Evolutionary conservation across 169 alveolate genomes (phyloP).

Genomic region (Cryptosporidium xiaoi): DNA sequence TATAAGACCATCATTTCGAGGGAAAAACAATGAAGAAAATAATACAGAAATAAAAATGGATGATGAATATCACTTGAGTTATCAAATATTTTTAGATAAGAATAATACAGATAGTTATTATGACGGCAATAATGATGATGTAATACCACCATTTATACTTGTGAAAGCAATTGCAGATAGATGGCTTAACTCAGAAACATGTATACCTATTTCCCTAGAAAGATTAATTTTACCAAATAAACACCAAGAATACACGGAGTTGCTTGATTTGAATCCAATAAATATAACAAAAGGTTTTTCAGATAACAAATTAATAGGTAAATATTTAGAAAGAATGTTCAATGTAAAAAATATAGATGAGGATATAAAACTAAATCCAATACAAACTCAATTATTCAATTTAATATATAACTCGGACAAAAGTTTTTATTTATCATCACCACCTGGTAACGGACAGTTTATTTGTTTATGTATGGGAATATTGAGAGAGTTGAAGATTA

Average conservation of each 20-base stretch:
- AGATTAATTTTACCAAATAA: constrained; percentile 93
- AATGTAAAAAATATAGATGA: background rate
- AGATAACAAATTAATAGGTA: background rate
- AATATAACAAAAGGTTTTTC: constrained; percentile 15
- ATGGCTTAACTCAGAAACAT: constrained; percentile 84
- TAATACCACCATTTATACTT: constrained; percentile 95
- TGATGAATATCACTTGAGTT: constrained; percentile 39
- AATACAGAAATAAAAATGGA: constrained; percentile 19
- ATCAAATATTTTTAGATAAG: constrained; percentile 59
- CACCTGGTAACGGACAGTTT: constrained; percentile 71
- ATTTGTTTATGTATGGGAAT: constrained; percentile 66
- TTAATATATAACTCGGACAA: constrained; percentile 51
- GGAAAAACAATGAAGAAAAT: background rate
- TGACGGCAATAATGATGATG: constrained; percentile 78
- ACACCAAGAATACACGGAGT: constrained; percentile 92
- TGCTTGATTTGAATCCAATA: constrained; percentile 93
- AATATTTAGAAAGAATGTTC: background rate
- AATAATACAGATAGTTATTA: constrained; percentile 18
- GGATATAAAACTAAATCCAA: constrained; percentile 16
- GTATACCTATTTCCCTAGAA: constrained; percentile 87
- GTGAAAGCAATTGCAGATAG: constrained; percentile 96
- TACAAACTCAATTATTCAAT: constrained; percentile 64
- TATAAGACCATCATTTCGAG: constrained; percentile 5
- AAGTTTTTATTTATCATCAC: constrained; percentile 38
- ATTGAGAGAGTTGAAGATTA: constrained; percentile 10